Conservation (phyloP, 2,329 filamentous ascomycete species). For the Calycina marina region DNA sequence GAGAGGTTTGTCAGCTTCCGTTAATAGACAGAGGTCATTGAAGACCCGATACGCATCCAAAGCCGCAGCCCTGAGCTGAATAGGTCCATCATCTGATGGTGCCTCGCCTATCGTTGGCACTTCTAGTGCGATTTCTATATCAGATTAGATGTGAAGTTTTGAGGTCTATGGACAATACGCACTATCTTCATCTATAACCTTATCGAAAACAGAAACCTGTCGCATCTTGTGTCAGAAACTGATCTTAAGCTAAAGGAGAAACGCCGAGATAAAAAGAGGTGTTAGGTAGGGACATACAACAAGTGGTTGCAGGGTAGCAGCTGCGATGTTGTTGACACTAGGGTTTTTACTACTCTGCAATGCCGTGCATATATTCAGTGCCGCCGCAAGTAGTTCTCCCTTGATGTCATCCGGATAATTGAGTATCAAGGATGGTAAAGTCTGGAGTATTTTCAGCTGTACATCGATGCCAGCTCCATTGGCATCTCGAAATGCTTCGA, state of each 20-base stretch:
- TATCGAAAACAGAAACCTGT: slow-evolving; percentile 77
- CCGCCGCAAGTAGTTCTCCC: slow-evolving; percentile 65
- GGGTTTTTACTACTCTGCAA: slow-evolving; percentile 84
- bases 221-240: background rate
- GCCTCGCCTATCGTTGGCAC: slow-evolving; percentile 50
- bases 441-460: slow-evolving; percentile 90
- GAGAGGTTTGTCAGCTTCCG: slow-evolving; percentile 69
- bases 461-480: slow-evolving; percentile 72
- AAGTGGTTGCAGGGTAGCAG: slow-evolving; percentile 89
- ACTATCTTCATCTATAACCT: slow-evolving; percentile 73
- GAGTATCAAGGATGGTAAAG: slow-evolving; percentile 74
- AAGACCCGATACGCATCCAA: slow-evolving; percentile 80
- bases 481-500: slow-evolving; percentile 78
- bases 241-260: background rate
- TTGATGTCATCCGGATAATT: slow-evolving; percentile 76
- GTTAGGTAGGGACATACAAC: slow-evolving; percentile 32
- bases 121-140: slow-evolving; percentile 27
- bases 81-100: slow-evolving; percentile 45
- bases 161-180: slow-evolving; percentile 21
- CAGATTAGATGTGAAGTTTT: slow-evolving; percentile 7
- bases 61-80: slow-evolving; percentile 60
- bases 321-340: slow-evolving; percentile 88
- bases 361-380: slow-evolving; percentile 81
- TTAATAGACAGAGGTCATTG: slow-evolving; percentile 76
- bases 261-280: too few species aligned